Percentiles rank a stretch among this genome's conserved stretches.
phyloP scores from a whole-genome alignment of 108 stramenopile genomes.

The Cyclotella kingstonii region DNA sequence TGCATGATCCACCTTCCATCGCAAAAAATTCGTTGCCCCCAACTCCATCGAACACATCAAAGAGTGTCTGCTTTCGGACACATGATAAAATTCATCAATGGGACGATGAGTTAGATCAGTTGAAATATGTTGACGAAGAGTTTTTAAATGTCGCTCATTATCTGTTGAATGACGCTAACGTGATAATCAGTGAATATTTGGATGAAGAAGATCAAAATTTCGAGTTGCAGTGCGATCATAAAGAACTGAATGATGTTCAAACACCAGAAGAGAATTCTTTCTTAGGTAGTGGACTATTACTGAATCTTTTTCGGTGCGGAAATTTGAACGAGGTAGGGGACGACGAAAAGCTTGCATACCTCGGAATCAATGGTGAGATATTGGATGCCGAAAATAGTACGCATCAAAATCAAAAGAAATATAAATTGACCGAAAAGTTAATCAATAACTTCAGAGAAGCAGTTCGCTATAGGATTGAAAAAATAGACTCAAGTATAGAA shows the following conservation, averaged over 20 bases:
- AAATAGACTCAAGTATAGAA: slow-evolving; percentile 7
- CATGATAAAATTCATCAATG: slow-evolving; percentile 36
- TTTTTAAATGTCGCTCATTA: slow-evolving; percentile 29
- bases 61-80: slow-evolving; percentile 22
- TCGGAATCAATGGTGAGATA: not conserved
- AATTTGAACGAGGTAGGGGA: not conserved
- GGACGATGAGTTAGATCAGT: slow-evolving; percentile 34
- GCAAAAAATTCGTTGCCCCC: not conserved
- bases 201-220: not conserved
- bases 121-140: slow-evolving; percentile 31
- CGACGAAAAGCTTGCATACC: not conserved
- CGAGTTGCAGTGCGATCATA: not conserved
- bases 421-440: slow-evolving; percentile 26
- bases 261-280: not conserved
- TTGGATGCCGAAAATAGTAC: not conserved
- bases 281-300: not conserved
- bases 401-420: slow-evolving; percentile 1
- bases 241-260: not conserved
- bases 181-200: not conserved
- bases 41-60: slow-evolving; percentile 2
- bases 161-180: slow-evolving; percentile 20
- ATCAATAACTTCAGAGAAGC: slow-evolving; percentile 22
- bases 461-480: slow-evolving; percentile 23
- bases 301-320: slow-evolving; percentile 3
- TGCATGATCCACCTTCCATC: not conserved